Conservation (phyloP, 495 filamentous ascomycete species). For the Tuber aestivum region DNA sequence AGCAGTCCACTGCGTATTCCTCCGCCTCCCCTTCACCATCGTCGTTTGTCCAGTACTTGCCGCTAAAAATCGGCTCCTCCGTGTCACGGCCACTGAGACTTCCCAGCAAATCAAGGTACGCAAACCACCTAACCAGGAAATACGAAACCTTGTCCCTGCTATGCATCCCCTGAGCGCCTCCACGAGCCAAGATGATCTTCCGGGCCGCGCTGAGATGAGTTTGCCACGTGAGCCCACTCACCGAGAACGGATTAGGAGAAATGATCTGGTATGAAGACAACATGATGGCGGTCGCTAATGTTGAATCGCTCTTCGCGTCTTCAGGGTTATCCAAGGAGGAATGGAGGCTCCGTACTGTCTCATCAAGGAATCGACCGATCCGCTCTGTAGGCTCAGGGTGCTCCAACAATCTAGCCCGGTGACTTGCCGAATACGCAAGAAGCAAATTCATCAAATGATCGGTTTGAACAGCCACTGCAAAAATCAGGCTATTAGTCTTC, state of each 20-base stretch:
- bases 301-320: slow-evolving; percentile 60
- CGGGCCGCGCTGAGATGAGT: slow-evolving; percentile 70
- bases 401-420: slow-evolving; percentile 68
- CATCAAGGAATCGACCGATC: slow-evolving; percentile 71
- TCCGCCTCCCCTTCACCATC: slow-evolving; percentile 52
- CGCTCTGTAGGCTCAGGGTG: slow-evolving; percentile 70
- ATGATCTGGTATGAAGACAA: slow-evolving; percentile 80
- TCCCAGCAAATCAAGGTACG: slow-evolving; percentile 77
- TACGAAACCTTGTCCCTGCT: slow-evolving; percentile 61
- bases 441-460: slow-evolving; percentile 68
- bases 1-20: slow-evolving; percentile 66
- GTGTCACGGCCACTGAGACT: slow-evolving; percentile 64
- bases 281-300: slow-evolving; percentile 81
- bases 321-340: slow-evolving; percentile 59
- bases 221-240: slow-evolving; percentile 59
- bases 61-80: slow-evolving; percentile 41
- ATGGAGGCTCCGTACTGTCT: slow-evolving; percentile 69
- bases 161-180: slow-evolving; percentile 54
- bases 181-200: slow-evolving; percentile 65
- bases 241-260: slow-evolving; percentile 66
- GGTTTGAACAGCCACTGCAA: slow-evolving; percentile 61
- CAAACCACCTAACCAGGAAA: slow-evolving; percentile 81
- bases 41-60: slow-evolving; percentile 54
- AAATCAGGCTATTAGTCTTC: slow-evolving; percentile 28
- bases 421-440: slow-evolving; percentile 74